A percentile compares a stretch with the other conserved stretches of the same genome.
Evolutionary conservation across 2,329 filamentous ascomycete species (phyloP).

Genomic region (Penicillium sp.): DNA sequence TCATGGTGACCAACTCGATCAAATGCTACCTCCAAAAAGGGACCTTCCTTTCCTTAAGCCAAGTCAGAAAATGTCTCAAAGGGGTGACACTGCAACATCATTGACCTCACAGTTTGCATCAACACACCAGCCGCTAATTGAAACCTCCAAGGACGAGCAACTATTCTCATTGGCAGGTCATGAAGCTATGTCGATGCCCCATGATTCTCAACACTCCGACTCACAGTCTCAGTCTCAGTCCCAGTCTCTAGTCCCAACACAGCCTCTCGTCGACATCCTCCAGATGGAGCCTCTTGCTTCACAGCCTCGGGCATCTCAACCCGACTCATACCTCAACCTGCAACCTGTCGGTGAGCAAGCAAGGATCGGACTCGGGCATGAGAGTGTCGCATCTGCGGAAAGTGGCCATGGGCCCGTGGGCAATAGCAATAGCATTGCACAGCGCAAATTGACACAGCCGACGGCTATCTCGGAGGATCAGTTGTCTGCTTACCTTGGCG

Average conservation of each 20-base stretch:
- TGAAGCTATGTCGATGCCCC: not conserved
- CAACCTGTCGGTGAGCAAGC: not conserved
- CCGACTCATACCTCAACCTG: not conserved
- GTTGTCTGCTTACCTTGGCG: conserved; percentile 32
- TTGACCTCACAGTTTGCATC: not conserved
- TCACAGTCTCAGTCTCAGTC: conserved; percentile 5
- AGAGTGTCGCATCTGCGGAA: not conserved
- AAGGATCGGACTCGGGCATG: not conserved
- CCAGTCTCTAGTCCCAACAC: conserved; percentile 6
- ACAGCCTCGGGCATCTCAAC: not conserved
- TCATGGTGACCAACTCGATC: conserved; percentile 30
- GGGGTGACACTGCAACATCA: not conserved
- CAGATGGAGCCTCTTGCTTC: not conserved
- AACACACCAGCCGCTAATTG: not conserved
- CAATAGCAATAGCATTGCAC: no score
- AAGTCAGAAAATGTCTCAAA: conserved; percentile 18
- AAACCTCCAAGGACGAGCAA: not conserved
- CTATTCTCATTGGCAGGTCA: not conserved
- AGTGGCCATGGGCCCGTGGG: not conserved
- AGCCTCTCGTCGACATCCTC: conserved; percentile 3
- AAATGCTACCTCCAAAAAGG: conserved; percentile 44
- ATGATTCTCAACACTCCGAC: conserved; percentile 4
- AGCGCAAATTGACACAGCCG: not conserved
- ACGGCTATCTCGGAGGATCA: conserved; percentile 17
- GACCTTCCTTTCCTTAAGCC: conserved; percentile 42